Base-by-base conservation (phyloP, 306 rosid species). In the Trifolium fragiferum region DNA sequence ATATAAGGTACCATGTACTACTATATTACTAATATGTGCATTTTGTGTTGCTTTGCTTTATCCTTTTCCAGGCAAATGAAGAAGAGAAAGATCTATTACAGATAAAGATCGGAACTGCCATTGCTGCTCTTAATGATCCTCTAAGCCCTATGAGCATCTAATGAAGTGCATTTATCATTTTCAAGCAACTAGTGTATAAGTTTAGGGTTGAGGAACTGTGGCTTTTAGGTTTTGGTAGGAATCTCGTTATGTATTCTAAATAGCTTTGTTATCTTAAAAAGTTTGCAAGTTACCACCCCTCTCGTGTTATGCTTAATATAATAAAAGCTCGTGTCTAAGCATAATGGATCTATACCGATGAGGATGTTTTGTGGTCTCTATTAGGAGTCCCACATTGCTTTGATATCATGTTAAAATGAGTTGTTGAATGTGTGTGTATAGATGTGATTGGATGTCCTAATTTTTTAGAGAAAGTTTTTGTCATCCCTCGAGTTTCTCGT, bases 81-180 rank as follows among this genome's bases (percentile, higher is more conserved):
- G 96, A 88, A 32, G 97, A 94, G 44, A 94, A 83, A 77, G 96
- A 94, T 57, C 41, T 43, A 38, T 81, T 94, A 89, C 83, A 86
- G 81, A 41, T 79, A 16, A 82, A 82, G 78, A 91, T 91, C 20
- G 84, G 85, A 77, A 83, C 89, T 35, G 97, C 97, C 51, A 90
- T 94, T 79, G 82, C 86, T 70, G 87, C 91, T 73, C 89, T 88
- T 40, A 90, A 86, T 86, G 94, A 87, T 49, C 93, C 97, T 41
- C 83, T 75, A 51, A 94, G 98, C 65, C 97, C 96, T 5, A 73
- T 87, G 95, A 91, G 97, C 80, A 87, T 94, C 40, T 90, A 51
- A 85, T 44, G 37, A 54, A 78, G 58, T 50, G 60, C 27, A 32
- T 13, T 58, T 55, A 59, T 32, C 44, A 69, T 60, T 74, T 62